phyloP scores from a whole-genome alignment of 2,329 filamentous ascomycete species.

The Neocucurbitaria cava region DNA sequence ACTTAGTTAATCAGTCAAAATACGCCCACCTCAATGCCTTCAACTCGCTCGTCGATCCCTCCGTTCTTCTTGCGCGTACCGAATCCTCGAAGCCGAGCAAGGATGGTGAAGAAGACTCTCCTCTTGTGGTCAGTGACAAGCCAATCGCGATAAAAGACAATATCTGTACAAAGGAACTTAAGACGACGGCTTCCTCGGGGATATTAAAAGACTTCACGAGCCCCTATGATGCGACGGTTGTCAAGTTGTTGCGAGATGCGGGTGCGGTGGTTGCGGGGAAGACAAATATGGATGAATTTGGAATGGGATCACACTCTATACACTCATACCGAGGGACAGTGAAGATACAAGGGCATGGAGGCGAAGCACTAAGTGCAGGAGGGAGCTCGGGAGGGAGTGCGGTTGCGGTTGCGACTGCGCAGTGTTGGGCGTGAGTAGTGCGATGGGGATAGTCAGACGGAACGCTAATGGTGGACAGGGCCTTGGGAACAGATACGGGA shows the following conservation, averaged over 20 bases:
- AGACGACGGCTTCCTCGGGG: constrained; percentile 82
- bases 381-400: constrained; percentile 91
- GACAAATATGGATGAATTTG: constrained; percentile 95
- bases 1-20: constrained; percentile 43
- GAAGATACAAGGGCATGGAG: constrained; percentile 52
- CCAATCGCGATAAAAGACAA: constrained; percentile 60
- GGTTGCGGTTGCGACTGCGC: constrained; percentile 73
- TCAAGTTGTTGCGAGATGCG: constrained; percentile 68
- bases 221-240: constrained; percentile 83
- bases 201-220: constrained; percentile 73
- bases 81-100: constrained; percentile 18
- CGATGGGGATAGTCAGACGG: constrained; percentile 12
- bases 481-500: constrained; percentile 91
- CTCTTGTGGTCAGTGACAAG: constrained; percentile 32
- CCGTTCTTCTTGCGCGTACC: constrained; percentile 30
- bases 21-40: constrained; percentile 49
- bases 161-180: constrained; percentile 53
- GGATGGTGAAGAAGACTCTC: constrained; percentile 1
- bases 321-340: constrained; percentile 74
- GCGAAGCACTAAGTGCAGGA: constrained; percentile 48
- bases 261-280: constrained; percentile 75
- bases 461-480: constrained; percentile 50
- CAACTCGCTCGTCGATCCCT: constrained; percentile 32
- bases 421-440: constrained; percentile 63
- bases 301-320: constrained; percentile 86